These are phyloP conservation scores for Musa itinerans DNA, from an alignment of 176 grass and related monocot species.

Conservation along the genomic window DNA sequence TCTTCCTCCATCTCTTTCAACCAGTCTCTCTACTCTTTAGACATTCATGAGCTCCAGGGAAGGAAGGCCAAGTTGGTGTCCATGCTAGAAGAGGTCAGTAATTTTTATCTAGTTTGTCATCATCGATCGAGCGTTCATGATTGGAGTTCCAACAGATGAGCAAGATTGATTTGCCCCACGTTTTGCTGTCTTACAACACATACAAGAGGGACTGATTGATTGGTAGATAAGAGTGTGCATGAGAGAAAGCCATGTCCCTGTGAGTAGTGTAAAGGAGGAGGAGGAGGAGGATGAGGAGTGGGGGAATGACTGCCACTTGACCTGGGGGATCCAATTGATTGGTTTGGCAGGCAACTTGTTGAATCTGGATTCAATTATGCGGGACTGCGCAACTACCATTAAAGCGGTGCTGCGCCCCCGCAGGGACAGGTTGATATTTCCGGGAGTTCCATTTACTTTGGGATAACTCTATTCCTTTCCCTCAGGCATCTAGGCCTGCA, in stretches of 20 bases:
- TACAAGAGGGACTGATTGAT: too few species aligned
- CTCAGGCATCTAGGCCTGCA: slow-evolving; percentile 32
- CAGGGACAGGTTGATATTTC: slow-evolving; percentile 45
- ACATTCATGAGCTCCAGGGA: slow-evolving; percentile 66
- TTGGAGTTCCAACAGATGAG: not conserved
- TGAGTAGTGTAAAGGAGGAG: not conserved
- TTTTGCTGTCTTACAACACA: not conserved
- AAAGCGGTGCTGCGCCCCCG: slow-evolving; percentile 59
- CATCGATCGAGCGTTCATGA: too few species aligned
- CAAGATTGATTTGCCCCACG: not conserved
- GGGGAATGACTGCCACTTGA: not conserved
- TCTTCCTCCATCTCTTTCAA: slow-evolving; percentile 46
- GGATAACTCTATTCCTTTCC: slow-evolving; percentile 91
- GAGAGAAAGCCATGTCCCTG: not conserved
- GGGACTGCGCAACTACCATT: slow-evolving; percentile 35
- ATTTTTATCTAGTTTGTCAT: too few species aligned
- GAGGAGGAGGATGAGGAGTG: not conserved
- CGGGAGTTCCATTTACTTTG: slow-evolving; percentile 60
- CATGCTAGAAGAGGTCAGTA: slow-evolving; percentile 93
- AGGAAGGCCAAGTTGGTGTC: slow-evolving; percentile 75
- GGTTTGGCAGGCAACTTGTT: slow-evolving; percentile 17
- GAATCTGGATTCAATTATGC: slow-evolving; percentile 30
- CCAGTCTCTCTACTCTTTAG: slow-evolving; percentile 46
- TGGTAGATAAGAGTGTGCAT: not conserved
- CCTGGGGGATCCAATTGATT: slow-evolving; percentile 28